These are phyloP conservation scores for Vaccinium vitisidaea DNA, from an alignment of 148 eudicot genomes.

Conservation along the genomic window DNA sequence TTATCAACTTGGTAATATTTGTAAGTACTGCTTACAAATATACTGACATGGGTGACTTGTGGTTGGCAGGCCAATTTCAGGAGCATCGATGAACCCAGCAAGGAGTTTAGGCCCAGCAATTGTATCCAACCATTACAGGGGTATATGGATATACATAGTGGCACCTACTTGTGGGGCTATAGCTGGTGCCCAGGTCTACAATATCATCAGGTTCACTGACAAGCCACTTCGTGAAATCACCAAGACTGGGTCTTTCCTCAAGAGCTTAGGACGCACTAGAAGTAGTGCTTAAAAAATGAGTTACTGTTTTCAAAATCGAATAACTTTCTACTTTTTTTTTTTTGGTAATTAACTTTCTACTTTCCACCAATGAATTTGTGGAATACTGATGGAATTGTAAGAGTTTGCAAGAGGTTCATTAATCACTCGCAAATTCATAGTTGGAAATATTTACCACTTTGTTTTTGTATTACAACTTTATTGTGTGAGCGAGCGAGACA, in stretches of 20 bases:
- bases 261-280: slow-evolving; percentile 1
- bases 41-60: not conserved
- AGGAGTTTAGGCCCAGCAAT: slow-evolving; percentile 57
- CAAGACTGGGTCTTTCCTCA: slow-evolving; percentile 43
- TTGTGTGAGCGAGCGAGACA: not conserved
- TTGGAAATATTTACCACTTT: not conserved
- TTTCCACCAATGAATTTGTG: slow-evolving; percentile 1
- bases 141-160: slow-evolving; percentile 48
- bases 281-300: not conserved
- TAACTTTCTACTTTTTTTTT: too few relatives aligned
- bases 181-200: slow-evolving; percentile 47
- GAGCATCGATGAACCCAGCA: slow-evolving; percentile 66
- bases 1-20: too few relatives aligned
- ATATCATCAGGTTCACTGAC: slow-evolving; percentile 38
- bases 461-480: not conserved
- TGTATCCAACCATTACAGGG: slow-evolving; percentile 31
- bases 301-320: not conserved
- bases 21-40: too few relatives aligned
- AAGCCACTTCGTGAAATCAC: slow-evolving; percentile 45
- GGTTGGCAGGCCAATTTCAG: slow-evolving; percentile 38
- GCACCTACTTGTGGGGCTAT: slow-evolving; percentile 44
- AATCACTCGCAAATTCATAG: not conserved
- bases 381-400: not conserved
- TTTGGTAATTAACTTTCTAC: not conserved
- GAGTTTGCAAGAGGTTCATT: too few relatives aligned